Evolutionary conservation across 805 yeast species (phyloP), one percentile per base, ranked within the genome.

Genomic region (Alloascoidea hylecoeti): DNA sequence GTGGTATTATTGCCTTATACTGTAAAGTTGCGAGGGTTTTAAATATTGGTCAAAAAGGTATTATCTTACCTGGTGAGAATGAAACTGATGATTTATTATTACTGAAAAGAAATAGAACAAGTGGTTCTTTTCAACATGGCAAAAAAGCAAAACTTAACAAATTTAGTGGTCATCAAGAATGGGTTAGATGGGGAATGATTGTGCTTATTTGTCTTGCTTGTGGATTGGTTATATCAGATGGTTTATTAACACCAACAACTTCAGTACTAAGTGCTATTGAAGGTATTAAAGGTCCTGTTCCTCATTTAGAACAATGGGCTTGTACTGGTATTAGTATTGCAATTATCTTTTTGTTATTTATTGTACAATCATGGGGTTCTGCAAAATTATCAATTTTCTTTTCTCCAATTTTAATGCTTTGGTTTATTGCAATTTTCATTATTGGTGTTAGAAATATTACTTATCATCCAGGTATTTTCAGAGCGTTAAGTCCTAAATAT

Each of bases 1-100:
- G 80, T 43, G 79, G 80, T 1, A 77, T 71, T 42, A 66, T 74
- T 23, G 79, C 80, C n/a, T 64, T 74, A 34, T 74, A 72, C 45
- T 69, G 78, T 16, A 71, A 71, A 47, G 61, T 72, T 23, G 74
- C 77, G 3, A 56, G 73, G 33, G 55, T 57, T 28, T 51, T 72
- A 43, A 61, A 60, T 30, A 55, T 70, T 37, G 72, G n/a, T n/a
- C n/a, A n/a, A n/a, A n/a, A n/a, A n/a, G n/a, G n/a, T n/a, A n/a
- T 72, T 17, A 68, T 64, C 3, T 47, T 48, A 18, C 58, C 67
- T 1, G 68, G 70, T 18, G 52, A 48, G 2, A 43, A 45, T 15
- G 55, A 52, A 27, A 42, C 43, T n/a, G 59, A 56, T 34, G 62
- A 58, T 39, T 39, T 53, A 34, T 41, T 57, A 16, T 37, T 51